Conservation (phyloP, 768 basidiomycete genomes). For the Lepiota venenata region DNA sequence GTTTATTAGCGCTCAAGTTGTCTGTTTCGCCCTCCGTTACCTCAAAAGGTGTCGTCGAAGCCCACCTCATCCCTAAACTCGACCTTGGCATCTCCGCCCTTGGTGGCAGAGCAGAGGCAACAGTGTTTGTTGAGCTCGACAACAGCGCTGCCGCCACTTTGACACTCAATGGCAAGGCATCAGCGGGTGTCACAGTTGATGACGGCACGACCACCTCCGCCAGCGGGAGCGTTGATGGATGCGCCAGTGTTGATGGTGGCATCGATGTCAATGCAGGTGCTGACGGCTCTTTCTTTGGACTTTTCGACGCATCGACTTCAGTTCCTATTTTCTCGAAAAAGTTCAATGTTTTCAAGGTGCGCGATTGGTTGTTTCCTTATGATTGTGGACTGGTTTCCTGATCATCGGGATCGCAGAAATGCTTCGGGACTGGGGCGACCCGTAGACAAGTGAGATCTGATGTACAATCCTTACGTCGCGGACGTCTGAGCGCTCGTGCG, state of each 20-base stretch:
- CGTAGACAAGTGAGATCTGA: not conserved
- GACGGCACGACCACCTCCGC: not conserved
- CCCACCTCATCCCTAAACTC: constrained; percentile 45
- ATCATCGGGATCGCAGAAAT: not conserved
- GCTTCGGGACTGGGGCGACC: not conserved
- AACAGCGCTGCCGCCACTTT: constrained; percentile 28
- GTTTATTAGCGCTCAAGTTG: constrained; percentile 34
- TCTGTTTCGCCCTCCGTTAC: constrained; percentile 34
- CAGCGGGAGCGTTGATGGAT: constrained; percentile 1
- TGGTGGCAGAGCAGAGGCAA: constrained; percentile 28
- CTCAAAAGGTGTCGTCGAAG: constrained; percentile 37
- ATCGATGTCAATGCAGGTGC: constrained; percentile 8
- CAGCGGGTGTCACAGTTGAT: constrained; percentile 4
- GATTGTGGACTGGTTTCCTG: no score
- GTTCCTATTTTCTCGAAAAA: constrained; percentile 3
- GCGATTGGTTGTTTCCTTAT: not conserved
- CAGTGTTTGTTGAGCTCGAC: constrained; percentile 40
- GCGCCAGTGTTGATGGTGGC: constrained; percentile 2
- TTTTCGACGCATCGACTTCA: not conserved
- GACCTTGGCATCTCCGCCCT: constrained; percentile 43
- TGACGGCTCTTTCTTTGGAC: constrained; percentile 6
- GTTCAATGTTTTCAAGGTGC: constrained; percentile 1
- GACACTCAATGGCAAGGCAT: constrained; percentile 20
- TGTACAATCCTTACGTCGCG: not conserved
- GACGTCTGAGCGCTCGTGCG: not conserved